Conservation (phyloP, 2,329 filamentous ascomycete genomes). For the Pseudogymnoascus sp. region DNA sequence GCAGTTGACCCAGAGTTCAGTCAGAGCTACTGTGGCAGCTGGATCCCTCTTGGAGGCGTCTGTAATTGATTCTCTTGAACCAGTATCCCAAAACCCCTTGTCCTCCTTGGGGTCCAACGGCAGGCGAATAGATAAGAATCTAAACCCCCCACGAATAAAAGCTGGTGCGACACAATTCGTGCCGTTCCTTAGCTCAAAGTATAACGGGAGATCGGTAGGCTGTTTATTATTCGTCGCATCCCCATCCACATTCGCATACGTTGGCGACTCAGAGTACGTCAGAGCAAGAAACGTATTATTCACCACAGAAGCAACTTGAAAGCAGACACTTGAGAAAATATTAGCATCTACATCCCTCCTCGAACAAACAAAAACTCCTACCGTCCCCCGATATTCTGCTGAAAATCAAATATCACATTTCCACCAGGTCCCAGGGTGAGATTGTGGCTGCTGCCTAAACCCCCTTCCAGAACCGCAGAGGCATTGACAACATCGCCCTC, state of each 20-base stretch:
- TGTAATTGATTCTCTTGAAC: constrained; percentile 11
- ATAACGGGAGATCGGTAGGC: constrained; percentile 27
- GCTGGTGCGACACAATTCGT: constrained; percentile 28
- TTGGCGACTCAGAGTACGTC: constrained; percentile 31
- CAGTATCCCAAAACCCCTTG: constrained; percentile 18
- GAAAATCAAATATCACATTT: constrained; percentile 32
- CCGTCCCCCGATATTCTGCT: constrained; percentile 34
- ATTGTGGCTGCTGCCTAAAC: background rate
- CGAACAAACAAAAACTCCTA: constrained; percentile 16
- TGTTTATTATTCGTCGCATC: constrained; percentile 29
- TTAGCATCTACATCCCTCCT: background rate
- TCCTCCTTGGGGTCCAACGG: constrained; percentile 20
- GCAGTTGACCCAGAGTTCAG: constrained; percentile 32
- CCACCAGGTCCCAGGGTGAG: constrained; percentile 24
- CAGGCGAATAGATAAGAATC: constrained; percentile 32
- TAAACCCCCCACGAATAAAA: constrained; percentile 32
- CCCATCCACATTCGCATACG: constrained; percentile 27
- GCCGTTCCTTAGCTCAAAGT: constrained; percentile 25
- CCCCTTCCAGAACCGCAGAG: constrained; percentile 14
- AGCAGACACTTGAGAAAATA: constrained; percentile 25
- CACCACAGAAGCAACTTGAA: constrained; percentile 25
- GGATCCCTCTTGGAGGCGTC: constrained; percentile 9
- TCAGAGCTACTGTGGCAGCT: constrained; percentile 23
- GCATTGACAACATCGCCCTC: constrained; percentile 27
- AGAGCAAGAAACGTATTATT: constrained; percentile 28